Base-by-base conservation (phyloP, 2,329 filamentous ascomycete genomes). In the Sclerotinia minor region DNA sequence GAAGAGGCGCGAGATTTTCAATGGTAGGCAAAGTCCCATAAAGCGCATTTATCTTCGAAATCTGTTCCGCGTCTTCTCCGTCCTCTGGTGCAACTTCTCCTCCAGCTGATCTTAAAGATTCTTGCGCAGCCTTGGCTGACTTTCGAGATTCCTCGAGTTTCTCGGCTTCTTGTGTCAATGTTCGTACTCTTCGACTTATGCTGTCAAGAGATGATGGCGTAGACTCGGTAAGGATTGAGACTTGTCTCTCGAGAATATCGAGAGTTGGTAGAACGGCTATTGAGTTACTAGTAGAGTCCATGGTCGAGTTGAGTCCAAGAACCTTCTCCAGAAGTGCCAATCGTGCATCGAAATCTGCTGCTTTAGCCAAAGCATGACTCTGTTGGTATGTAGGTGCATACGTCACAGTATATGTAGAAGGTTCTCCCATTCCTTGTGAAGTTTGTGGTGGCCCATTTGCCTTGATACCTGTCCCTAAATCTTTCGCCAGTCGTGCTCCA, bases 1-100 rank as follows among this genome's bases (percentile, higher is more conserved):
- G 84, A 24, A 97, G 83, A 0, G 95, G 95, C 7, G 92, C 85
- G 9, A 99, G 83, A 67, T 85, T 91, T 79, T 97, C 93, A 68
- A 99, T 95, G 0, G 92, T 95, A 1, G 93, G 90, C 21, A 99
- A 82, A 3, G 92, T 92, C 1, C 91, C 90, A 79, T 97, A 97
- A 6, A 99, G 85, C 1, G 94, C 92, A 72, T 96, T 95, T 77
- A 99, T 91, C 78, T 97, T 97, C 65, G 91, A 85, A 52, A 88
- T 85, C 74, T 96, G 91, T 73, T 96, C 92, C 11, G 84, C 81
- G 71, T 89, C 83, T 67, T 85, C 80, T 9, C 72, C 78, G 11
- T 89, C 82, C 68, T 82, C 80, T 5, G 80, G 24, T 41, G 81
- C 79, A 41, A 64, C 53, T n/a, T 76, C 75, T 26, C 68, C 75